Percentiles rank a stretch among this genome's conserved stretches.
phyloP scores from a whole-genome alignment of 2,329 filamentous ascomycete genomes.

The Pyricularia pennisetigena region DNA sequence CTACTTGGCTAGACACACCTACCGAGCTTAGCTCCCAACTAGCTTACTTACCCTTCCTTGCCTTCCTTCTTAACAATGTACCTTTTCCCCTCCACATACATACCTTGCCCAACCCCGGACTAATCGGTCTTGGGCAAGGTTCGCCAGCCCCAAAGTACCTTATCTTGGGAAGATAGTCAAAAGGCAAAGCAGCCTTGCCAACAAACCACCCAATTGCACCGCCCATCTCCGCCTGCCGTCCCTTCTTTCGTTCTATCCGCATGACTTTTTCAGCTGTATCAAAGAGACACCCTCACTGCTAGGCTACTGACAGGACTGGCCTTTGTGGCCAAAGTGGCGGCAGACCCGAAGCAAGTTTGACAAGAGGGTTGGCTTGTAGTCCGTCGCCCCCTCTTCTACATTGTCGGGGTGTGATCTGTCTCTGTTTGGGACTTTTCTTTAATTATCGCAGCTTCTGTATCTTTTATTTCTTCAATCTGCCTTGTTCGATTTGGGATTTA shows the following conservation, averaged over 20 bases:
- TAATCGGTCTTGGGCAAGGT: not conserved
- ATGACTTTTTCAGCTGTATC: not conserved
- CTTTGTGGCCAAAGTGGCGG: not conserved
- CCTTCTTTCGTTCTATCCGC: not conserved
- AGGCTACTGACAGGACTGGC: not conserved
- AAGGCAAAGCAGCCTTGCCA: too few relatives aligned
- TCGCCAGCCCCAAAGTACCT: not conserved
- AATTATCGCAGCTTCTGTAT: too few relatives aligned
- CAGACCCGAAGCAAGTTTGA: not conserved
- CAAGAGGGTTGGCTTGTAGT: not conserved
- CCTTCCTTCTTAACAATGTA: not conserved
- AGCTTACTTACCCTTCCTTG: not conserved
- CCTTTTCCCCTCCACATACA: too few relatives aligned
- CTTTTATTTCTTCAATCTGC: not conserved
- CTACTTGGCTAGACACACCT: not conserved
- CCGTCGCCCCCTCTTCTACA: not conserved
- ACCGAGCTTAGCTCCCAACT: not conserved
- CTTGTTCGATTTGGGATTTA: not conserved
- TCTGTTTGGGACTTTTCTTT: not conserved
- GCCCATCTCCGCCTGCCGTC: not conserved
- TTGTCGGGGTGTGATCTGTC: not conserved
- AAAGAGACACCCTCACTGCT: not conserved
- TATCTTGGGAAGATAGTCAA: not conserved
- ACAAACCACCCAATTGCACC: not conserved
- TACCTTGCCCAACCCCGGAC: not conserved